Percentiles rank a stretch among this genome's conserved stretches.
phyloP scores from a whole-genome alignment of 768 basidiomycete genomes.

The Pluteus cervinus region DNA sequence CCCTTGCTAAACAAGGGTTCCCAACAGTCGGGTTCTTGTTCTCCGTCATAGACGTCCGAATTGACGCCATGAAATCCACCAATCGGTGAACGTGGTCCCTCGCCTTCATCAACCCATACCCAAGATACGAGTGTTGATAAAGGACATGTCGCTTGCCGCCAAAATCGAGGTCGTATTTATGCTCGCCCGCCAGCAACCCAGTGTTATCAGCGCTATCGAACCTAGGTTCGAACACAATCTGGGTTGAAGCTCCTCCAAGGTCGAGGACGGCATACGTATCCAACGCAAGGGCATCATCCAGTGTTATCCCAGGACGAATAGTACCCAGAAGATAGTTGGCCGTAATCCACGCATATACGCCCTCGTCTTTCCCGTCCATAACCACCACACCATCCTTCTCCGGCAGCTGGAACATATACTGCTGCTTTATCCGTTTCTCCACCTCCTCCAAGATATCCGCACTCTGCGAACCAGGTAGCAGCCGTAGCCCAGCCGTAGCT shows the following conservation, averaged over 20 bases:
- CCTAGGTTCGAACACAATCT: slow-evolving; percentile 92
- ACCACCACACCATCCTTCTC: slow-evolving; percentile 66
- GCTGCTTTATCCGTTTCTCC: slow-evolving; percentile 42
- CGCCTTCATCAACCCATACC: slow-evolving; percentile 91
- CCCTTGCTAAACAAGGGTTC: slow-evolving; percentile 80
- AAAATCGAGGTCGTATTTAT: slow-evolving; percentile 82
- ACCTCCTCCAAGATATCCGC: slow-evolving; percentile 75
- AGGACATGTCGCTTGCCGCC: slow-evolving; percentile 65
- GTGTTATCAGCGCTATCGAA: slow-evolving; percentile 33
- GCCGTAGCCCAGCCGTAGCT: slow-evolving; percentile 82
- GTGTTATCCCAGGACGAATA: slow-evolving; percentile 33
- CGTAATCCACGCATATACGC: slow-evolving; percentile 98
- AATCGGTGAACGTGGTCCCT: slow-evolving; percentile 80
- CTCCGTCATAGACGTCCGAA: slow-evolving; percentile 23
- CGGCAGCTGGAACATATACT: slow-evolving; percentile 60
- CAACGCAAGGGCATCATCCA: slow-evolving; percentile 20
- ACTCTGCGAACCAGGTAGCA: slow-evolving; percentile 59
- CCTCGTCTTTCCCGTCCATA: slow-evolving; percentile 96
- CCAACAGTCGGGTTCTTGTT: slow-evolving; percentile 28
- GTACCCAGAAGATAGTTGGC: slow-evolving; percentile 87
- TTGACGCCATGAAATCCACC: slow-evolving; percentile 75
- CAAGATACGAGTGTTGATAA: slow-evolving; percentile 98
- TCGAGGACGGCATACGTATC: slow-evolving; percentile 91
- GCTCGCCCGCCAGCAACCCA: slow-evolving; percentile 69
- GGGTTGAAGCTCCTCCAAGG: slow-evolving; percentile 94